Evolutionary conservation across 148 eudicot species (phyloP), one percentile per base, ranked within the genome.

Genomic region (Linanthus parryae): DNA sequence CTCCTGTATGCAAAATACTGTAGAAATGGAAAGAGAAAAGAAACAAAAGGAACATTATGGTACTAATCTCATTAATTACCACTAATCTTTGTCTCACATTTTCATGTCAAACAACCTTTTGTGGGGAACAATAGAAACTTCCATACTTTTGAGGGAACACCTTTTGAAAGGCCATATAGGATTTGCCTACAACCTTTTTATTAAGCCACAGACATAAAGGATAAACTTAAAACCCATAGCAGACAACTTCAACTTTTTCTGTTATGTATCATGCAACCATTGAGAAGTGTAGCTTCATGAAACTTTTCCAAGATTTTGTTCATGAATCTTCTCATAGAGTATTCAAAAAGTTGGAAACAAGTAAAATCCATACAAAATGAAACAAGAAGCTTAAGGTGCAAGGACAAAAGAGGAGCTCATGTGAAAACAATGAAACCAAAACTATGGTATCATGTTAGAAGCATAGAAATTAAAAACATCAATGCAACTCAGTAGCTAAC

Each of bases 1-100:
- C 82, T 62, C 97, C 94, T 42, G 90, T 82, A 70, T 89, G 94
- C 79, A 89, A 54, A 48, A 89, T 89, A 48, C 97, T 89, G 84
- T 65, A 48, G 24, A 52, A 54, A 19, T 48, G 67, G 21, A 28
- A 24, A 37, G 22, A 67, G n/a, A 43, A 44, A 60, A 24, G 12
- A 31, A 34, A 39, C 11, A 14, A 26, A 46, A 33, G 8, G 9
- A 36, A 35, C 5, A 11, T 5, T 5, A 31, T 5, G 35, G 5
- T 5, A 31, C 35, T 31, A 31, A 31, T 5, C 7, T 31, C 35
- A 31, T 31, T 31, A 31, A 11, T 31, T 26, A 16, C 33, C 38
- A 39, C 41, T 57, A 25, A 44, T 56, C 53, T 54, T 54, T 63
- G 66, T 67, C 66, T 48, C 27, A 27, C 64, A 61, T 73, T 66